Percentiles rank a stretch among this genome's conserved stretches.
Conservation (phyloP, 148 eudicot species). For the Chenopodium album region DNA sequence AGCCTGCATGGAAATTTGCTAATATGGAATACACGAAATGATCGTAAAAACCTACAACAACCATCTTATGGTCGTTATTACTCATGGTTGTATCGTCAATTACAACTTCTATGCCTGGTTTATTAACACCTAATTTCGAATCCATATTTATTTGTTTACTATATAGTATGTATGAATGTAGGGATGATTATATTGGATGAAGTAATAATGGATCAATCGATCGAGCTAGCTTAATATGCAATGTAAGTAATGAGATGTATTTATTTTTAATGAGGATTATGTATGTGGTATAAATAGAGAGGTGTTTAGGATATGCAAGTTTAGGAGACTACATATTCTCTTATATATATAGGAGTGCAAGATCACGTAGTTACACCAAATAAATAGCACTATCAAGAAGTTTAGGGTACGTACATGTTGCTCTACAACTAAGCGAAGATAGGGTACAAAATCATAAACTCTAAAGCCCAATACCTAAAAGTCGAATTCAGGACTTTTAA, state of each 20-base stretch:
- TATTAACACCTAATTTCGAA: neutral
- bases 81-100: slow-evolving; percentile 16
- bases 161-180: too few species aligned
- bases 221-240: too few species aligned
- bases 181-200: too few species aligned
- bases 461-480: neutral
- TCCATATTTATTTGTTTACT: neutral
- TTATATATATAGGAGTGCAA: neutral
- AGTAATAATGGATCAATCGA: too few species aligned
- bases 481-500: neutral
- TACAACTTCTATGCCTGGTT: slow-evolving; percentile 5
- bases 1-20: slow-evolving; percentile 51
- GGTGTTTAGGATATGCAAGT: neutral
- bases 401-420: neutral
- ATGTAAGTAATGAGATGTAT: too few species aligned
- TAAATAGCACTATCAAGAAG: neutral
- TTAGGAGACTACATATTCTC: neutral
- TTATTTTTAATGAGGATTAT: too few species aligned
- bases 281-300: neutral
- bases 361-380: neutral
- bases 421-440: neutral
- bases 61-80: neutral
- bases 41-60: neutral
- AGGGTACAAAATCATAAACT: neutral
- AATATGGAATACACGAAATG: slow-evolving; percentile 16